Evolutionary conservation across 495 filamentous ascomycete genomes (phyloP).

Genomic region (Penicillium atrosanguineum): DNA sequence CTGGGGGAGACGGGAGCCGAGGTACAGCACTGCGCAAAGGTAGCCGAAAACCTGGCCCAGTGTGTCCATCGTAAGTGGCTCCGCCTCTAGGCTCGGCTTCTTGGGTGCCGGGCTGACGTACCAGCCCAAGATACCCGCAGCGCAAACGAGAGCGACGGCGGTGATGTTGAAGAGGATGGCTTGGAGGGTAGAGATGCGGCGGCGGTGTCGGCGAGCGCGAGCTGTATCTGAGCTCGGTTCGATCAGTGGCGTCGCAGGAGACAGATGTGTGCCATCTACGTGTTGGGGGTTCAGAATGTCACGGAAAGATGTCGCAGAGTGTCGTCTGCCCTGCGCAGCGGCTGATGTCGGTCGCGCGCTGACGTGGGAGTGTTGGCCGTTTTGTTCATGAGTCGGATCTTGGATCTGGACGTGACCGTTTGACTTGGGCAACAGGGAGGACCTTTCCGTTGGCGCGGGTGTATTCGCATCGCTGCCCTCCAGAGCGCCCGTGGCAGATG

Average conservation of each 20-base stretch:
- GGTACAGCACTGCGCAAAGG: conserved; percentile 81
- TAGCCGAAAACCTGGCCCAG: conserved; percentile 86
- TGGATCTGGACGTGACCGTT: conserved; percentile 19
- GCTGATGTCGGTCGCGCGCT: conserved; percentile 8
- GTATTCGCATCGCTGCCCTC: conserved; percentile 13
- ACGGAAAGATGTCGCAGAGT: conserved; percentile 34
- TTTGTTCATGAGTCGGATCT: conserved; percentile 2
- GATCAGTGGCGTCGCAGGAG: conserved; percentile 72
- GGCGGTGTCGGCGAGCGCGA: conserved; percentile 18
- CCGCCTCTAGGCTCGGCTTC: conserved; percentile 23
- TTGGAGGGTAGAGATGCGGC: conserved; percentile 50
- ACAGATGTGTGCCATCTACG: conserved; percentile 67
- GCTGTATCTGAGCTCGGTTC: conserved; percentile 23
- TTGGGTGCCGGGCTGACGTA: conserved; percentile 55
- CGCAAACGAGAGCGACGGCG: conserved; percentile 74
- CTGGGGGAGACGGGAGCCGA: conserved; percentile 84
- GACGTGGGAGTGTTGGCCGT: conserved; percentile 9
- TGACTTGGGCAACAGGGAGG: conserved; percentile 28
- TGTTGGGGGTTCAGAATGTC: conserved; percentile 28
- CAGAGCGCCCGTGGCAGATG: conserved; percentile 6
- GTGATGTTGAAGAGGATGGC: conserved; percentile 66
- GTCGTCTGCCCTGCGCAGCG: conserved; percentile 18
- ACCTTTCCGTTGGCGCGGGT: conserved; percentile 30
- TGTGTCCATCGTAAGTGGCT: conserved; percentile 59
- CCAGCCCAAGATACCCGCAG: conserved; percentile 83